A percentile compares a stretch with the other conserved stretches of the same genome.
Evolutionary conservation across 176 grass and related monocot genomes (phyloP).

Genomic region (Aegilops umbellulata): DNA sequence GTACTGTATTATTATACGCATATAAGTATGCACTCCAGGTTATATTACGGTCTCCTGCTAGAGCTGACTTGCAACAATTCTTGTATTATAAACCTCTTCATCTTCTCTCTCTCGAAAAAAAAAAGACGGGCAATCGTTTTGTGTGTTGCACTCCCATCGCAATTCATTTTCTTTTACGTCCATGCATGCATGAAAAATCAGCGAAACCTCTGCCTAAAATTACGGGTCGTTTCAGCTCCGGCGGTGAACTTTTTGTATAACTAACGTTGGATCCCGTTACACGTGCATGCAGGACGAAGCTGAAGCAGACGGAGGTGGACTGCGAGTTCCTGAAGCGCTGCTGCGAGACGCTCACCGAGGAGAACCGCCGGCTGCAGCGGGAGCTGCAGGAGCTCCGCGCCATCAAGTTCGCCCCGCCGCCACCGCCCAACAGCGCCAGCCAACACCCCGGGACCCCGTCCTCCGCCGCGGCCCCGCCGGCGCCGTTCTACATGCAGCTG

Average conservation of each 20-base stretch:
- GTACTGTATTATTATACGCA: neutral
- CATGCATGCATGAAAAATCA: constrained; percentile 11
- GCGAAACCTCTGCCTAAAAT: neutral
- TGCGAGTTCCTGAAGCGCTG: constrained; percentile 85
- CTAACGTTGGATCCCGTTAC: neutral
- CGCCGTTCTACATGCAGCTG: constrained; percentile 75
- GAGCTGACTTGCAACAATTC: no score
- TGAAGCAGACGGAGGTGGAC: constrained; percentile 97
- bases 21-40: no score
- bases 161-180: neutral
- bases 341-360: constrained; percentile 85
- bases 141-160: neutral
- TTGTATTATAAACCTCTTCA: no score
- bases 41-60: no score
- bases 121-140: no score
- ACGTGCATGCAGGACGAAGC: constrained; percentile 75
- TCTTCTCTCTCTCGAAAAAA: no score
- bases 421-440: neutral
- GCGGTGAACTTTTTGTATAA: neutral
- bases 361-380: constrained; percentile 82
- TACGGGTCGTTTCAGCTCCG: neutral
- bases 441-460: neutral
- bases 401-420: constrained; percentile 47
- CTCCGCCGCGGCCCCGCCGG: neutral
- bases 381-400: constrained; percentile 78